Conservation (phyloP, 1,139 yeast species). For the Lodderomyces theae region DNA sequence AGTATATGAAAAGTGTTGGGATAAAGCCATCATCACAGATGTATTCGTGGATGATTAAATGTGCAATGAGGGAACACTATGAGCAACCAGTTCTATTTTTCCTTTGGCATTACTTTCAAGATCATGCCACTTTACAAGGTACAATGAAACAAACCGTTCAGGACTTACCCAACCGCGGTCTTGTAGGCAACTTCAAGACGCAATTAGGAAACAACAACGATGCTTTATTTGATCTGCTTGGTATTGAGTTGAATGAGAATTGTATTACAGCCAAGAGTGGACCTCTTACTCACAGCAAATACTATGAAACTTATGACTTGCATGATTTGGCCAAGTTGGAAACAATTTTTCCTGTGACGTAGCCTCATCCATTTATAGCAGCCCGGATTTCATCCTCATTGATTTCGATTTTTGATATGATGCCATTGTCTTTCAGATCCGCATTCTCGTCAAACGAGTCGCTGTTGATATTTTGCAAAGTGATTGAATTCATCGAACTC, state of each 20-base stretch:
- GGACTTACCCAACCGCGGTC: not conserved
- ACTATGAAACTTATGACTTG: not conserved
- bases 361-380: slow-evolving; percentile 3
- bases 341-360: not conserved
- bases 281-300: not conserved
- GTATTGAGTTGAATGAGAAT: not conserved
- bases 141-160: not conserved
- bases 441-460: not conserved
- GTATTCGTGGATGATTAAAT: slow-evolving; percentile 25
- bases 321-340: slow-evolving; percentile 4
- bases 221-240: not conserved
- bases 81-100: slow-evolving; percentile 28
- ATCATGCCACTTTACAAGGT: slow-evolving; percentile 7
- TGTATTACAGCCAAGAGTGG: not conserved
- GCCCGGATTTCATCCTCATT: slow-evolving; percentile 7
- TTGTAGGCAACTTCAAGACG: not conserved
- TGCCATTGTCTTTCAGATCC: not conserved
- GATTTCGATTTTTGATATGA: slow-evolving; percentile 1
- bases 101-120: slow-evolving; percentile 24
- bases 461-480: slow-evolving; percentile 12
- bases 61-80: slow-evolving; percentile 24
- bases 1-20: slow-evolving; percentile 18
- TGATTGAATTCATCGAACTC: slow-evolving; percentile 37
- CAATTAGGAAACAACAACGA: not conserved
- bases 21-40: slow-evolving; percentile 16